phyloP scores from a whole-genome alignment of 108 stramenopile species.

The Pseudonitzschia multistriata region DNA sequence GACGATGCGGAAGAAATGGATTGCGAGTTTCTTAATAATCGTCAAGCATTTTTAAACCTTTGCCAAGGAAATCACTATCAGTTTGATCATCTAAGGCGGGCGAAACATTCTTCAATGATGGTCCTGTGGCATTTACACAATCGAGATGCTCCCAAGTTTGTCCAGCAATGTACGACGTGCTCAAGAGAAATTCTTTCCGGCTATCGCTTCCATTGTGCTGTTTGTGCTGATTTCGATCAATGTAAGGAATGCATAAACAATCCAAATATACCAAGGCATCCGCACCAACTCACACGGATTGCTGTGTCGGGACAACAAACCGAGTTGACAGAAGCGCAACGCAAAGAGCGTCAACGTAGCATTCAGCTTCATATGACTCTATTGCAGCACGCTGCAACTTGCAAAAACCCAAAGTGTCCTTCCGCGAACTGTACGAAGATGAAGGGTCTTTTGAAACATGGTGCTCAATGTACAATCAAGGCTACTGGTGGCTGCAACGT shows the following conservation, averaged over 20 bases:
- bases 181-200: constrained; percentile 82
- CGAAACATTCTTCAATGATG: constrained; percentile 99
- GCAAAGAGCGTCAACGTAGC: constrained; percentile 89
- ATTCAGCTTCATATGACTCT: constrained; percentile 97
- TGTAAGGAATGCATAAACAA: constrained; percentile 86
- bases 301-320: constrained; percentile 75
- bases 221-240: constrained; percentile 92
- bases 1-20: constrained; percentile 87
- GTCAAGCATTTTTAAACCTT: constrained; percentile 84
- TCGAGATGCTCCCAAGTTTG: constrained; percentile 94
- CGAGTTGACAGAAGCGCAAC: constrained; percentile 86
- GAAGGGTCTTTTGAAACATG: constrained; percentile 94
- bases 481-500: constrained; percentile 91
- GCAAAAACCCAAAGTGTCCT: constrained; percentile 78
- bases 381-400: constrained; percentile 91
- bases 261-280: constrained; percentile 75
- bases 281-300: constrained; percentile 83
- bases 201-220: constrained; percentile 84
- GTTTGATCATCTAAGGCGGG: constrained; percentile 94
- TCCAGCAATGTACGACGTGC: constrained; percentile 89
- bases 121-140: constrained; percentile 98
- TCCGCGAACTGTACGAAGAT: constrained; percentile 96
- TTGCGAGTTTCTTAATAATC: constrained; percentile 88
- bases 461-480: constrained; percentile 76
- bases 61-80: constrained; percentile 98